Base-by-base conservation (phyloP, 2,329 filamentous ascomycete genomes). In the Stachybotrys echinatus region DNA sequence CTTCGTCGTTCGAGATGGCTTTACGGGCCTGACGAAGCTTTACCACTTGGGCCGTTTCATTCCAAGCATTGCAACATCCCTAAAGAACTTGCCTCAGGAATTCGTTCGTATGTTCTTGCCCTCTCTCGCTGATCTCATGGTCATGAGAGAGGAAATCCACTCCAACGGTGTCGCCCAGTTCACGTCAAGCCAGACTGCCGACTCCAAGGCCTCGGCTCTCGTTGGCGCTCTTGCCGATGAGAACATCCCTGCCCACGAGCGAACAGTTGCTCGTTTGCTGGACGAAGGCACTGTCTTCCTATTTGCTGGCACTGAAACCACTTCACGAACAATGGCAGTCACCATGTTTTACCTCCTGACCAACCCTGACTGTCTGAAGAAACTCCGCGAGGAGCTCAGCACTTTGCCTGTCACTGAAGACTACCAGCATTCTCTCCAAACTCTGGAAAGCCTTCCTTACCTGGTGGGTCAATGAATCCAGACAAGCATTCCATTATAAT, bases 301-400 rank as follows among this genome's bases (percentile, higher is more conserved):
- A 14, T 42, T 53, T 31, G 58, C 53, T 3, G 56, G 58, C 5
- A 58, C 56, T 0, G 58, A 58, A 40, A 56, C 58, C 1, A 49
- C 56, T 1, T 47, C 55, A 4, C 39, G 53, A 44, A 45, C 49
- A 12, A 42, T 53, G 3, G 51, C 48, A 12, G 39, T 54, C 6
- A 48, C 39, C 8, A 42, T 53, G 18, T 56, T 49, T 12, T 46
- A 57, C 42, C 46, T 56, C 2, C 37, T 54, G 20, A 50, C 20
- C 10, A 31, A 58, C 34, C 27, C 34, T 3, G n/a, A 34, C 6
- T 31, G 37, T 37, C 14, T 52, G n/a, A 43, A 22, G 17, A 55
- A 51, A n/a, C 44, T 58, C 14, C 51, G 51, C 14, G 48, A 47
- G 14, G 52, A 56, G 44, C 37, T 53, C 42, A 43, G 46, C 42